Conservation (phyloP, 2,329 filamentous ascomycete species). For the Apiospora rasikravindrae region DNA sequence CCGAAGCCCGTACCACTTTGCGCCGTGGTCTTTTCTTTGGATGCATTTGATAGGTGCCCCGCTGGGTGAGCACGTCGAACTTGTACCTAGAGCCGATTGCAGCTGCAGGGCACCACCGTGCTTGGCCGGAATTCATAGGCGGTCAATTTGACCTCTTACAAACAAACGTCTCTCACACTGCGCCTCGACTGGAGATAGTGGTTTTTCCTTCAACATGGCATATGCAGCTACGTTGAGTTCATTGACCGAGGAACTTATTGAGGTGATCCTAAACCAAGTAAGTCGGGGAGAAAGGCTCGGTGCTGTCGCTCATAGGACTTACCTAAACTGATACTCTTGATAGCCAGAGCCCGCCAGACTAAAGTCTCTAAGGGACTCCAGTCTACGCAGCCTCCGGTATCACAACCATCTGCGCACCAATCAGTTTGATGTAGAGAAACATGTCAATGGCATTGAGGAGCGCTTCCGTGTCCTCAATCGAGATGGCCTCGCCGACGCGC, state of each 20-base stretch:
- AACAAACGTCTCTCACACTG: background rate
- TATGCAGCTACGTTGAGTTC: slow-evolving; percentile 68
- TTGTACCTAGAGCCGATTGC: background rate
- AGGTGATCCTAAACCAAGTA: slow-evolving; percentile 55
- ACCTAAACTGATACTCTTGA: slow-evolving; percentile 31
- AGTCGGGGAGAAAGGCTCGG: background rate
- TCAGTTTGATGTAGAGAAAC: slow-evolving; percentile 72
- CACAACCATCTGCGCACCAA: slow-evolving; percentile 70
- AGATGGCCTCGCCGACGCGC: slow-evolving; percentile 77
- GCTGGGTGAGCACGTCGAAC: background rate
- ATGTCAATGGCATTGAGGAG: slow-evolving; percentile 77
- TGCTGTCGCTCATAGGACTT: background rate
- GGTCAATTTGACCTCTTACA: background rate
- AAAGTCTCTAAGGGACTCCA: slow-evolving; percentile 52
- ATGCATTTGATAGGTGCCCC: background rate
- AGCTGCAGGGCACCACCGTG: background rate
- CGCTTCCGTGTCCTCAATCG: slow-evolving; percentile 82
- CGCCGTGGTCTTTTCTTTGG: too few relatives aligned
- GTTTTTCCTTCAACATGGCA: slow-evolving; percentile 60
- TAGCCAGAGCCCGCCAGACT: slow-evolving; percentile 44
- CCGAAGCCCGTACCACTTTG: background rate
- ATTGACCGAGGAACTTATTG: slow-evolving; percentile 74
- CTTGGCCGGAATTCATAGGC: background rate
- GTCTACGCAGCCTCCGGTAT: slow-evolving; percentile 57
- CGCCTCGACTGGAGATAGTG: background rate